Evolutionary conservation across 495 filamentous ascomycete genomes (phyloP), one percentile per base, ranked within the genome.

Genomic region (Collariella sp.): DNA sequence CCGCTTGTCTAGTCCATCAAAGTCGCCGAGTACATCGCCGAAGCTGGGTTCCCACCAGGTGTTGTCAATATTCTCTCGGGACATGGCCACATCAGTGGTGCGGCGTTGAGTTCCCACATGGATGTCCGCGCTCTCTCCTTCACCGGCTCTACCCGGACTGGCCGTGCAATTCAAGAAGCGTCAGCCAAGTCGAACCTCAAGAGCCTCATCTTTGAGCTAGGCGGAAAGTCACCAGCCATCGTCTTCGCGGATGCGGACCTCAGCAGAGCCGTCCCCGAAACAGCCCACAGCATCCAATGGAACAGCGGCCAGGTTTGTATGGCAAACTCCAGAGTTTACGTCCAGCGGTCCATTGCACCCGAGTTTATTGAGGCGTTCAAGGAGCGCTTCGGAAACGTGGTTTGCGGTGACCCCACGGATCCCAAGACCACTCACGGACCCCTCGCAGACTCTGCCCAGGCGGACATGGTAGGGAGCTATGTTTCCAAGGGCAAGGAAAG

Each of bases 121-220:
- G 61, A 74, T 23, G 69, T 85, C 23, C 68, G 72, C 18, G 79
- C 77, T 52, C 72, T 85, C 35, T 74, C 75, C 50, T 75, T 85
- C 36, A 85, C 81, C 0, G 82, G 81, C 6, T 76, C 77, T 0
- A 66, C 69, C 12, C 63, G 61, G 5, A 80, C 82, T 0, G 72
- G 72, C 0, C 62, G 62, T 19, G 64, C 71, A 23, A 70, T 78
- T 23, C 68, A 74, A 53, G 60, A 69, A 43, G 67, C 71, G 16
- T 71, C 73, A 1, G 72, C 72, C 7, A 48, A 62, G 33, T 67
- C 68, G 2, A 75, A 72, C 53, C 62, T 91, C 74, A 91, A 91
- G 63, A 86, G 84, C 61, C 81, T 88, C 23, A 88, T 86, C 7
- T 81, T 91, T 75, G 88, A 93, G 64, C 78, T 91, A 0, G 88